phyloP scores from a whole-genome alignment of 805 yeast species.

The Candida easanensis region DNA sequence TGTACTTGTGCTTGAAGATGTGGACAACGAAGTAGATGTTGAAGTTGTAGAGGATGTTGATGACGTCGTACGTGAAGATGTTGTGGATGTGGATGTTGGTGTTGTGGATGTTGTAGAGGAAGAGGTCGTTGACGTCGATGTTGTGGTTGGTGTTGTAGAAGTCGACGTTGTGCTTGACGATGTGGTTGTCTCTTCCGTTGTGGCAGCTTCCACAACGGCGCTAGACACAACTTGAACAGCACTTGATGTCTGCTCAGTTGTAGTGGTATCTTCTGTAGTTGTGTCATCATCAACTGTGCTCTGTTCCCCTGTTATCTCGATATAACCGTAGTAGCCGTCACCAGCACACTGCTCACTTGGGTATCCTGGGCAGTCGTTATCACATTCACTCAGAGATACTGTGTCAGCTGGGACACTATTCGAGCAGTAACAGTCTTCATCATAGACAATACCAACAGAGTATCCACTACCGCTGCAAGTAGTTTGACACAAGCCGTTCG shows the following conservation, averaged over 20 bases:
- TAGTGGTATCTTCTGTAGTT: slow-evolving; percentile 11
- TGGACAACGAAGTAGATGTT: slow-evolving; percentile 8
- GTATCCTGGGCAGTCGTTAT: slow-evolving; percentile 42
- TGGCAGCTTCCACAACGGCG: too few species aligned
- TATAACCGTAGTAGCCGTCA: slow-evolving; percentile 40
- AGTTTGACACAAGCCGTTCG: slow-evolving; percentile 42
- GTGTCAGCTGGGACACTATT: slow-evolving; percentile 38
- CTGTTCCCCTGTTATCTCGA: slow-evolving; percentile 18
- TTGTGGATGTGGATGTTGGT: slow-evolving; percentile 10
- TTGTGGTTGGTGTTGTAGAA: slow-evolving; percentile 12
- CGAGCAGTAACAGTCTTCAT: slow-evolving; percentile 42
- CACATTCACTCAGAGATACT: slow-evolving; percentile 31
- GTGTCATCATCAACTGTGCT: slow-evolving; percentile 7
- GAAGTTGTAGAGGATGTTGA: slow-evolving; percentile 7
- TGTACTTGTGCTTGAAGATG: slow-evolving; percentile 5
- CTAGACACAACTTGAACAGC: slow-evolving; percentile 6
- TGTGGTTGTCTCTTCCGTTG: neutral
- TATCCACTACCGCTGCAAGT: slow-evolving; percentile 30
- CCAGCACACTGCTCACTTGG: slow-evolving; percentile 38
- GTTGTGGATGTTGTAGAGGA: slow-evolving; percentile 8
- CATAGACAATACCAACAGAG: slow-evolving; percentile 48
- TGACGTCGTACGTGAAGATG: slow-evolving; percentile 8
- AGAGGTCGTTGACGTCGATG: slow-evolving; percentile 20
- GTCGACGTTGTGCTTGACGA: slow-evolving; percentile 19
- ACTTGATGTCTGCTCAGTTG: neutral